Conservation (phyloP, 1,284 basidiomycete genomes). For the Neonothopanus nambi region DNA sequence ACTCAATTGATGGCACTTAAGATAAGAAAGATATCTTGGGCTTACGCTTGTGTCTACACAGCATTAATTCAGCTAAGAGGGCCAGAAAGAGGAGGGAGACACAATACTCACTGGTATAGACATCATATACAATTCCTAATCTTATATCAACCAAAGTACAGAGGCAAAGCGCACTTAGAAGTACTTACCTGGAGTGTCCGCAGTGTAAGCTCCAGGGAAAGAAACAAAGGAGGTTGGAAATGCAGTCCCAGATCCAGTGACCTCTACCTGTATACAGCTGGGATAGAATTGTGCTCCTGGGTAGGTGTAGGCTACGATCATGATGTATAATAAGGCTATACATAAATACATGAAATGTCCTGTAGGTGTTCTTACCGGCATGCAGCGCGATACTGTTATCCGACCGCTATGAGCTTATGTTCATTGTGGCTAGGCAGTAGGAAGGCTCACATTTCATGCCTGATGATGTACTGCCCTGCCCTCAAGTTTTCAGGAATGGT, state of each 20-base stretch:
- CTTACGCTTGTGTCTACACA: slow-evolving; percentile 28
- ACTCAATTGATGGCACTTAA: too few species aligned
- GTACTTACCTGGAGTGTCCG: slow-evolving; percentile 40
- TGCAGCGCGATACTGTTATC: slow-evolving; percentile 40
- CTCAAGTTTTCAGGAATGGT: slow-evolving; percentile 44
- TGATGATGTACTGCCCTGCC: slow-evolving; percentile 49
- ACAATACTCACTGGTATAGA: slow-evolving; percentile 36
- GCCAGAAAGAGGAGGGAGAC: neutral
- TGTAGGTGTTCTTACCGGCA: slow-evolving; percentile 25
- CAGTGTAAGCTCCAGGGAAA: slow-evolving; percentile 54
- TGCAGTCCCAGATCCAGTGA: slow-evolving; percentile 49
- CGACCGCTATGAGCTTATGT: neutral
- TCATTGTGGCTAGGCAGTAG: neutral
- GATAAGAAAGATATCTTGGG: too few species aligned
- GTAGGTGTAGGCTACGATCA: slow-evolving; percentile 33
- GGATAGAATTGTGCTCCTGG: slow-evolving; percentile 48
- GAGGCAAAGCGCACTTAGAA: neutral
- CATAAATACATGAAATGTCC: neutral
- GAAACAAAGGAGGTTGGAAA: slow-evolving; percentile 50
- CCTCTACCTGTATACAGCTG: slow-evolving; percentile 50
- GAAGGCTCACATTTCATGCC: slow-evolving; percentile 45
- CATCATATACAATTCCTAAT: slow-evolving; percentile 35
- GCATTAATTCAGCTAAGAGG: neutral
- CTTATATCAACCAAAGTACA: neutral
- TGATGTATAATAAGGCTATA: too few species aligned